Percentiles rank a stretch among this genome's conserved stretches.
phyloP scores from a whole-genome alignment of 768 basidiomycete species.

The Galerina sulciceps region DNA sequence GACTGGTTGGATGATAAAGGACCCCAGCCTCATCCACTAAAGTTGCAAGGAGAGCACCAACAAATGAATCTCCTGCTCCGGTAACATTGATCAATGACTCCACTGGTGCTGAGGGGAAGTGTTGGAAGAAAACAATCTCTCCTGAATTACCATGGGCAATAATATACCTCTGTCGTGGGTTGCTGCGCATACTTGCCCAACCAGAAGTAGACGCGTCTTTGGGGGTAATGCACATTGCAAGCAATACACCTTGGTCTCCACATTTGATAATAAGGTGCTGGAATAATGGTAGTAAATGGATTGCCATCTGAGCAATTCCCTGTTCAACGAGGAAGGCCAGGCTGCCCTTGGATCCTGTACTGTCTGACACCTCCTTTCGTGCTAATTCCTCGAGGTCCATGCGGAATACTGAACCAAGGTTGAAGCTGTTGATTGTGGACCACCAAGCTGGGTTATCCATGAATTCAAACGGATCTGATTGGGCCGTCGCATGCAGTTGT shows the following conservation, averaged over 20 bases:
- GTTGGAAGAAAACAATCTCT: slow-evolving; percentile 65
- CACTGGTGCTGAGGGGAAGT: slow-evolving; percentile 64
- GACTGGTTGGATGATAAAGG: slow-evolving; percentile 47
- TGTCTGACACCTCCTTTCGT: slow-evolving; percentile 44
- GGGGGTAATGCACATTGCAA: slow-evolving; percentile 58
- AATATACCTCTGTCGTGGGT: slow-evolving; percentile 50
- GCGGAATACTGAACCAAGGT: slow-evolving; percentile 70
- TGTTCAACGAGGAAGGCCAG: slow-evolving; percentile 67
- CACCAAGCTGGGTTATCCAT: slow-evolving; percentile 67
- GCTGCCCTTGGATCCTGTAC: slow-evolving; percentile 37
- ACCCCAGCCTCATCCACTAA: slow-evolving; percentile 48
- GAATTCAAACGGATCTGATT: slow-evolving; percentile 48
- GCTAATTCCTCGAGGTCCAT: slow-evolving; percentile 67
- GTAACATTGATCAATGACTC: slow-evolving; percentile 72
- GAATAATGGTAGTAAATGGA: slow-evolving; percentile 85
- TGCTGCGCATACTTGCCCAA: slow-evolving; percentile 58
- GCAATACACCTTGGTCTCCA: slow-evolving; percentile 69
- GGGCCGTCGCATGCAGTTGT: slow-evolving; percentile 56
- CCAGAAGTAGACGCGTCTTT: slow-evolving; percentile 41
- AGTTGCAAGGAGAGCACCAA: slow-evolving; percentile 78
- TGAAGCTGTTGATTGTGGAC: slow-evolving; percentile 63
- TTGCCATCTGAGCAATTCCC: slow-evolving; percentile 80
- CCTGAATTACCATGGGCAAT: slow-evolving; percentile 51
- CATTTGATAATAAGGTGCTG: slow-evolving; percentile 86
- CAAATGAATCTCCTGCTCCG: slow-evolving; percentile 91